Conservation (phyloP, 2,329 filamentous ascomycete species). For the Leptographium procerum region DNA sequence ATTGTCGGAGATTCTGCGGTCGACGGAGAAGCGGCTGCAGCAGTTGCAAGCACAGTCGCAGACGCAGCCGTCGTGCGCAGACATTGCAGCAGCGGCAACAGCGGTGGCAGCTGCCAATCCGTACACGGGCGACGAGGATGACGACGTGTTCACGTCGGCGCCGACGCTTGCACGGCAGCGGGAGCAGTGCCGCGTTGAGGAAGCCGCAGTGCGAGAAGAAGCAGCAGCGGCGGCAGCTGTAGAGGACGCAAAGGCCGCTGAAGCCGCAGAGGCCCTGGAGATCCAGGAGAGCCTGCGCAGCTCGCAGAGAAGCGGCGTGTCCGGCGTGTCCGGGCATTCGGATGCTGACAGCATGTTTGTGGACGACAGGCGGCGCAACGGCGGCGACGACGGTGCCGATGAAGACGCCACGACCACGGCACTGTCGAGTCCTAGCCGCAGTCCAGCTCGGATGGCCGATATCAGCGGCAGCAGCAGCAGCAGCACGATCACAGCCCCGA, state of each 20-base stretch:
- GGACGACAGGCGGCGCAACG: not conserved
- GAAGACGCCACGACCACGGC: slow-evolving; percentile 5
- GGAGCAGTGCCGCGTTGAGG: not conserved
- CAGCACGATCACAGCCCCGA: not conserved
- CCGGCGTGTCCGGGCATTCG: not conserved
- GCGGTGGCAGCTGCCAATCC: not conserved
- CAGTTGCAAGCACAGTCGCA: not conserved
- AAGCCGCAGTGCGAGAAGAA: not conserved
- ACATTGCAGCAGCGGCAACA: not conserved
- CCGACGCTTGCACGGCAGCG: not conserved
- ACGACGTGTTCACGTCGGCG: not conserved
- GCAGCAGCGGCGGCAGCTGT: not conserved
- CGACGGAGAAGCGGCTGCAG: slow-evolving; percentile 37
- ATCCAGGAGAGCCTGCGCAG: not conserved
- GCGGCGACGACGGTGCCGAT: not conserved
- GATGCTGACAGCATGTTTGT: slow-evolving; percentile 10
- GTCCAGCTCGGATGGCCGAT: not conserved
- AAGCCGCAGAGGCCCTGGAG: not conserved
- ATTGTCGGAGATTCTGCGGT: slow-evolving; percentile 38
- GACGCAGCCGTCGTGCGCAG: not conserved
- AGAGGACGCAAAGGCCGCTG: too few species aligned
- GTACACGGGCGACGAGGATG: not conserved
- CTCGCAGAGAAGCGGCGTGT: slow-evolving; percentile 4
- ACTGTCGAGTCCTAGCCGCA: slow-evolving; percentile 9
- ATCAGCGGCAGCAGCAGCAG: not conserved